Evolutionary conservation across 2,329 filamentous ascomycete species (phyloP), one percentile per base, ranked within the genome.

Genomic region (Diaporthe aspalathi): DNA sequence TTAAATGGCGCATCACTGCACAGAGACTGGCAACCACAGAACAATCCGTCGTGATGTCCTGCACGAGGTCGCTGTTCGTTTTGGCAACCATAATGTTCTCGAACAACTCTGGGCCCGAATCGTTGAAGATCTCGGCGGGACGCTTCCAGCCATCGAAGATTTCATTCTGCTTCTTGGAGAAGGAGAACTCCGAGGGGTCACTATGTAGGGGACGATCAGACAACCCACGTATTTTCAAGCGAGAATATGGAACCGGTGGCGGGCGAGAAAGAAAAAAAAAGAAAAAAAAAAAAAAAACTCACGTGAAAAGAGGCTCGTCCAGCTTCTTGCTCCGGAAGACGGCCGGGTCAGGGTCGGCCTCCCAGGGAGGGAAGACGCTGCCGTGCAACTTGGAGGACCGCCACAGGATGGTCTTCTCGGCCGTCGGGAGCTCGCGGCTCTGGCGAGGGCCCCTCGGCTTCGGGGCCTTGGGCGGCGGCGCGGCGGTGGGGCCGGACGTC

Each of bases 21-120:
- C 95, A 98, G 7, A 99, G 86, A 79, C 96, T 98, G 20, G 96
- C 96, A 35, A 99, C 95, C 4, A 99, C 95, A 1, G 96, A 98
- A 79, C 96, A 99, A 80, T 99, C 96, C 0, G 95, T 97, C 6
- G 95, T 95, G 72, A 97, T 91, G 81, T 99, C 96, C 81, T 99
- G 96, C 3, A 98, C 94, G 9, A 99, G 87, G 80, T 99, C 95
- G 73, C 93, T 90, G 17, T 88, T 86, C 11, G 85, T 82, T 8
- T 82, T 81, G 45, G 74, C 74, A 80, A 78, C 81, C 74, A 76
- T 78, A 49, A 71, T 73, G 52, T 60, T 67, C 38, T 73, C 74
- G 20, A 57, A 49, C 16, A 72, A 38, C 22, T 53, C 67, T 22
- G 50, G 70, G 8, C 71, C 45, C 2, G 68, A 71, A 4, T 81